Base-by-base conservation (phyloP, 257 asterid genomes). In the Plantago major region DNA sequence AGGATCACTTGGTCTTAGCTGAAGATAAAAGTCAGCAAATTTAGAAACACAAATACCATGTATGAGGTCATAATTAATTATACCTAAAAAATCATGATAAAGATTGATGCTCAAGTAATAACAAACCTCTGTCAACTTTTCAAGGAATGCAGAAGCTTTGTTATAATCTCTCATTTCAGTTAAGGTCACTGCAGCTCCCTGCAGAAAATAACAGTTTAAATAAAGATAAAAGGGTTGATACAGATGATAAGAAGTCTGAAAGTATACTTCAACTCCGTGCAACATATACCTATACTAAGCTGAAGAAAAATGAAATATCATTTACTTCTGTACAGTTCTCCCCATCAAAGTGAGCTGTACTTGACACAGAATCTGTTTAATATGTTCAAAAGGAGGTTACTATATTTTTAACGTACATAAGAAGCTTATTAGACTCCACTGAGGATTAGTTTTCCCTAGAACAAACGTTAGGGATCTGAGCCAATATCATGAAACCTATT, bases 121-220 rank as follows among this genome's bases (percentile, higher is more conserved):
- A 62, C 55, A 28, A 62, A 92, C 99, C 97, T 92, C 82, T 3
- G 84, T 68, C 76, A 89, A 76, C 50, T 92, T 83, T 76, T 89
- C 95, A 54, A 92, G 89, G 63, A 79, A 75, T 47, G 81, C 47
- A 63, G 83, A 79, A 67, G 96, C 84, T 71, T 76, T 74, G 75
- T 62, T 79, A 71, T 86, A 89, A 65, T 89, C 99, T 71, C 88
- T 80, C 82, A 92, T 67, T 76, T 92, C 88, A 38, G 82, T 79
- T 70, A 92, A 79, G 74, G 96, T 89, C 63, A 86, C 95, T 56
- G 96, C 95, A 78, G 96, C 89, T 71, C 95, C 99, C 99, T 89
- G 74, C 19, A 49, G 74, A 18, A 54, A 65, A 67, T 67, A 43
- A 56, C 15, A 63, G 57, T 67, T 46, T 30, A 56, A 64, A 58